Conservation (phyloP, 441 rosid species). For the Adansonia grandidieri region DNA sequence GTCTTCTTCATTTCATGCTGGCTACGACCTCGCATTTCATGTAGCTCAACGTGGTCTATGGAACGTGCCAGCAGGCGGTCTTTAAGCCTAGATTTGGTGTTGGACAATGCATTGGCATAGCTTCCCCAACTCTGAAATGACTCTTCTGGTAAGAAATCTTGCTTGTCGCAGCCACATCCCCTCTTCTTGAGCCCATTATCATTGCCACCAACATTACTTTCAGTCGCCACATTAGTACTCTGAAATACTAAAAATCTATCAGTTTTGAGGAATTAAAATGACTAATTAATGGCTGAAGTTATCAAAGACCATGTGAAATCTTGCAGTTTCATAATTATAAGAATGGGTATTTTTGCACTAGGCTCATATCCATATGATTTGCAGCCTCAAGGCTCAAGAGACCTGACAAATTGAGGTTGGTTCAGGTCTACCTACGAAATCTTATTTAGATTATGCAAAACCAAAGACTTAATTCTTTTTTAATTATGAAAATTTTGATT, state of each 20-base stretch:
- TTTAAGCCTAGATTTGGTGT: constrained; percentile 55
- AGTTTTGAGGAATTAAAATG: not conserved
- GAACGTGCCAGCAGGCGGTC: constrained; percentile 65
- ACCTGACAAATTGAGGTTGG: not conserved
- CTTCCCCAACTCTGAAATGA: constrained; percentile 62
- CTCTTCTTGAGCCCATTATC: constrained; percentile 33
- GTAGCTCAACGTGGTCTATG: constrained; percentile 52
- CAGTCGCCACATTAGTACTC: constrained; percentile 23
- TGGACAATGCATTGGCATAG: constrained; percentile 56
- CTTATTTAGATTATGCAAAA: not conserved
- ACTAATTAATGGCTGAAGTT: not conserved
- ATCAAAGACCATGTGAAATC: not conserved
- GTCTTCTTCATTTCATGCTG: constrained; percentile 63
- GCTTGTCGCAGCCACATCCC: constrained; percentile 44
- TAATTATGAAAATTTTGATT: not conserved
- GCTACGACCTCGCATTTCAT: constrained; percentile 53
- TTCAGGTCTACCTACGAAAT: not conserved
- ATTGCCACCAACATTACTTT: constrained; percentile 13
- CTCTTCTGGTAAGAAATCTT: constrained; percentile 71
- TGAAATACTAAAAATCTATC: not conserved
- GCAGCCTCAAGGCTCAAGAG: not conserved
- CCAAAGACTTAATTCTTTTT: not conserved
- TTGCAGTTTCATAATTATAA: not conserved
- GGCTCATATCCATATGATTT: not conserved
- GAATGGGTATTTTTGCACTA: not conserved